Conservation (phyloP, 495 filamentous ascomycete genomes). For the Aspergillus saccharolyticus region DNA sequence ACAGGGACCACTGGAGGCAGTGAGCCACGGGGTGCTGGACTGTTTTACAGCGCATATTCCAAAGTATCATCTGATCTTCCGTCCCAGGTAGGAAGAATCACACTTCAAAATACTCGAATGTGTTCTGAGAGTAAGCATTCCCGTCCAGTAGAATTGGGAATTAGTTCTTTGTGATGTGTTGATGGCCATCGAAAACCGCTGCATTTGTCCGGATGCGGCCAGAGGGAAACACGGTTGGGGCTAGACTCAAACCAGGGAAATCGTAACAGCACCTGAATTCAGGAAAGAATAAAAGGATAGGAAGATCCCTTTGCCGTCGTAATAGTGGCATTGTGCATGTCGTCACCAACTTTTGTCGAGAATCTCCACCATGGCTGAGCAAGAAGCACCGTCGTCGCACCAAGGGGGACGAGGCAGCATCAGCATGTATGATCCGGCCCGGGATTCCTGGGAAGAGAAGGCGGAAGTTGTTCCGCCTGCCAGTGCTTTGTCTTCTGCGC, state of each 20-base stretch:
- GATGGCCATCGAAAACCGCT: background rate
- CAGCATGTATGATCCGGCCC: conserved; percentile 41
- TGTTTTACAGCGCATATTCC: conserved; percentile 16
- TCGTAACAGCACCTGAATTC: background rate
- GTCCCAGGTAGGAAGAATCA: conserved; percentile 1
- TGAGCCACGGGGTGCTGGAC: conserved; percentile 10
- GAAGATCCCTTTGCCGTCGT: background rate
- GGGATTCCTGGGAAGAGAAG: conserved; percentile 30
- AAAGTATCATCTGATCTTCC: conserved; percentile 13
- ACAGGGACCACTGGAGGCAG: conserved; percentile 6
- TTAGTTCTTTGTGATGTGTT: background rate
- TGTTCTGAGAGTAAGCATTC: background rate
- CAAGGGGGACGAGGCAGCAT: conserved; percentile 10
- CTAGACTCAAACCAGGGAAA: conserved; percentile 9
- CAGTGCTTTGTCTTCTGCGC: background rate
- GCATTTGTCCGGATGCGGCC: conserved; percentile 14
- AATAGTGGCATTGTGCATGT: background rate
- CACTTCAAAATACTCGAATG: background rate
- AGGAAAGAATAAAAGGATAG: background rate
- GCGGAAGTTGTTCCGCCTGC: background rate
- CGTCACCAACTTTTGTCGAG: background rate
- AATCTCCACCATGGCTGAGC: conserved; percentile 8
- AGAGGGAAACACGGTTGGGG: conserved; percentile 16
- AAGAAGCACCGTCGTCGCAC: background rate
- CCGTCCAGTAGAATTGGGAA: background rate